Evolutionary conservation across 768 basidiomycete genomes (phyloP).

Genomic region (Rhodotorula taiwanensis): DNA sequence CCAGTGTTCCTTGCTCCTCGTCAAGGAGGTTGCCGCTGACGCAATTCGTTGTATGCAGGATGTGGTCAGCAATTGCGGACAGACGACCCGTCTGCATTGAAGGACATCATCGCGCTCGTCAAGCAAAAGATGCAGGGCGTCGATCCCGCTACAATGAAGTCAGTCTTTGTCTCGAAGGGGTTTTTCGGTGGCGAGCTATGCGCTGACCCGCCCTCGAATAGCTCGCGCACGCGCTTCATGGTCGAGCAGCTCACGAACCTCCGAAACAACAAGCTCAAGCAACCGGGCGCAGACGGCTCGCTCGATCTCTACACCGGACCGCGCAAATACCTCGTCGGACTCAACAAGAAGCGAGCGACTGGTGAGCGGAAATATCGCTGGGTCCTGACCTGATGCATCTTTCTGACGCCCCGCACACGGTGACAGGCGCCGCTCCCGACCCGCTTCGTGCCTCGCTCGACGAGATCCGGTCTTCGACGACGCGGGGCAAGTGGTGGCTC

Average conservation of each 20-base stretch:
- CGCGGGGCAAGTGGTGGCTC: slow-evolving; percentile 96
- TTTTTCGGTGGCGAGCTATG: neutral
- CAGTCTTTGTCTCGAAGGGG: neutral
- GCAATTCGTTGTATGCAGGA: slow-evolving; percentile 49
- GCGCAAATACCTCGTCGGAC: slow-evolving; percentile 73
- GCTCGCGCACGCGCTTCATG: slow-evolving; percentile 91
- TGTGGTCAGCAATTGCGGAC: slow-evolving; percentile 85
- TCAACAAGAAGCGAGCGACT: slow-evolving; percentile 66
- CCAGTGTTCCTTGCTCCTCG: neutral
- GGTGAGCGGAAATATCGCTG: slow-evolving; percentile 48
- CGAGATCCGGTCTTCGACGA: slow-evolving; percentile 77
- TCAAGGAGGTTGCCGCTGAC: neutral
- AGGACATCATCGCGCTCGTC: slow-evolving; percentile 79
- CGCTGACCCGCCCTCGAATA: slow-evolving; percentile 43
- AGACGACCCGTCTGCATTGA: slow-evolving; percentile 86
- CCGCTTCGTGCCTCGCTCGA: slow-evolving; percentile 73
- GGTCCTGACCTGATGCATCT: neutral
- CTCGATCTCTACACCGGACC: slow-evolving; percentile 71
- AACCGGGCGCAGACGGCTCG: slow-evolving; percentile 58
- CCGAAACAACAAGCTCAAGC: slow-evolving; percentile 74
- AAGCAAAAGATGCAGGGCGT: slow-evolving; percentile 61
- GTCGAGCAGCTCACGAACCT: slow-evolving; percentile 84
- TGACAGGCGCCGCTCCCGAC: slow-evolving; percentile 48
- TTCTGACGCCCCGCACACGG: no score
- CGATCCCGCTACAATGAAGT: slow-evolving; percentile 54